Conservation (phyloP, 2,329 filamentous ascomycete genomes). For the Cadophora malorum region DNA sequence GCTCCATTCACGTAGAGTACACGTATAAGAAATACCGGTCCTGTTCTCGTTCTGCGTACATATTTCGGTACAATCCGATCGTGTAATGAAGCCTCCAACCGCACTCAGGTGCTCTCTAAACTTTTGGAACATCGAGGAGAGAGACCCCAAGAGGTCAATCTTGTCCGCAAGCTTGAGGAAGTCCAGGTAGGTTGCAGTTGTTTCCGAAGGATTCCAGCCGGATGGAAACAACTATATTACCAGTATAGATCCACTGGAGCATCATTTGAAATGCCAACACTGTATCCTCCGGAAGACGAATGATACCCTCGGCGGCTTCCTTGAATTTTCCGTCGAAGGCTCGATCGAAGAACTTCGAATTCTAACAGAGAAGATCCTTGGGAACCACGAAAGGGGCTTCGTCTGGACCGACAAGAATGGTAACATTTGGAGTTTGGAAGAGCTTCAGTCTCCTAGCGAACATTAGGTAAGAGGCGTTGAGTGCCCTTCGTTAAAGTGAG, state of each 20-base stretch:
- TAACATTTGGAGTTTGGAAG: conserved; percentile 18
- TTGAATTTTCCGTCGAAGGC: conserved; percentile 31
- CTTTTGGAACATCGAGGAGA: conserved; percentile 11
- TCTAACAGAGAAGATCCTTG: conserved; percentile 28
- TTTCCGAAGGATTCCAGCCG: neutral
- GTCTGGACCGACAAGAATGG: conserved; percentile 17
- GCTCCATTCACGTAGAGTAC: neutral
- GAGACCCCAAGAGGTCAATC: conserved; percentile 23
- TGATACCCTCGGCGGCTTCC: conserved; percentile 21
- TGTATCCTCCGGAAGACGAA: conserved; percentile 6
- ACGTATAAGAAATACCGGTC: neutral
- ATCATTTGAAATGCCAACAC: conserved; percentile 2
- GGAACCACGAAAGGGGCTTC: conserved; percentile 17
- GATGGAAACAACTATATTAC: neutral
- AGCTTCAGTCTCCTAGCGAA: conserved; percentile 16
- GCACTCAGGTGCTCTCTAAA: neutral
- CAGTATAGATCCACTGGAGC: conserved; percentile 23
- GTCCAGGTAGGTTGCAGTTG: neutral
- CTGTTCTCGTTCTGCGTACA: neutral
- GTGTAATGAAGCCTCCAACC: accelerated
- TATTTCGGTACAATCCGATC: neutral
- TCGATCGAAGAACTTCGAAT: conserved; percentile 29
- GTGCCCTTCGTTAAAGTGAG: neutral
- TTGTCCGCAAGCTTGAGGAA: conserved; percentile 26
- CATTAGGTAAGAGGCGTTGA: neutral